Evolutionary conservation across 2,329 filamentous ascomycete genomes (phyloP).

Genomic region (Calonectria honghensis): DNA sequence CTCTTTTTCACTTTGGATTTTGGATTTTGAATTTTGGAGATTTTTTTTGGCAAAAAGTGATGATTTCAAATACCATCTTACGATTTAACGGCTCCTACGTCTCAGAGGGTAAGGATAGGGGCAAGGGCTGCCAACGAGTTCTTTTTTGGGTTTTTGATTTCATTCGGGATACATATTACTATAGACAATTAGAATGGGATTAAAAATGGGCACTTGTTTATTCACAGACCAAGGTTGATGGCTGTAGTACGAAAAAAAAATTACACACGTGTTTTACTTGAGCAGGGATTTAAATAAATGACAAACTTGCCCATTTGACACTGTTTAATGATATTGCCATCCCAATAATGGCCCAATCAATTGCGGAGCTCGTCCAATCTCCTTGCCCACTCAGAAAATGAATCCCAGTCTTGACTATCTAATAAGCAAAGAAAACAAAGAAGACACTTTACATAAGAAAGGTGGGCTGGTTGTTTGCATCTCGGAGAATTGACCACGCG

Average conservation of each 20-base stretch:
- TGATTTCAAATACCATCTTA: slow-evolving; percentile 17
- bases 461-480: no score
- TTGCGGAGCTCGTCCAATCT: no score
- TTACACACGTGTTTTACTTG: neutral
- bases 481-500: no score
- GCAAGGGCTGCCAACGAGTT: neutral
- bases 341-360: no score
- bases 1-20: neutral
- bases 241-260: neutral
- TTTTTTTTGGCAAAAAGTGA: slow-evolving; percentile 1
- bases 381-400: no score
- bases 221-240: slow-evolving; percentile 17
- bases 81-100: slow-evolving; percentile 13
- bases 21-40: no score
- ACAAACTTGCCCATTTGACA: no score
- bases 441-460: no score
- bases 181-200: slow-evolving; percentile 16
- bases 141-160: neutral
- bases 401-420: no score
- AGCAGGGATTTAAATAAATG: no score
- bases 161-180: neutral
- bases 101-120: slow-evolving; percentile 6
- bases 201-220: slow-evolving; percentile 7
- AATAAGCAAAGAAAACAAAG: no score
- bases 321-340: no score